Evolutionary conservation across 2,329 filamentous ascomycete species (phyloP).

Genomic region (Ceratocystis eucalypticola): DNA sequence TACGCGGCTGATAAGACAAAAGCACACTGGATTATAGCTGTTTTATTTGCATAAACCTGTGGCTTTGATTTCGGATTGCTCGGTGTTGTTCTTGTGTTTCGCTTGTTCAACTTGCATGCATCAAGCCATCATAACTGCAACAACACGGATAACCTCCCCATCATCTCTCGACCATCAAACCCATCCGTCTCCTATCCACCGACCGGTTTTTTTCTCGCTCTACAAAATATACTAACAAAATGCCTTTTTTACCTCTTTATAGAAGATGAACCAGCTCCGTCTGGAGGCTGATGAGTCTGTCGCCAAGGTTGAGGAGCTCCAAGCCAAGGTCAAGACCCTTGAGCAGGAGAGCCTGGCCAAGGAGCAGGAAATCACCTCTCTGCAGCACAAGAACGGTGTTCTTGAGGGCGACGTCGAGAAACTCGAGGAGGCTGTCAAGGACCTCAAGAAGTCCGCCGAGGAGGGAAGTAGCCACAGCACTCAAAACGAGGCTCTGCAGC

Average conservation of each 20-base stretch:
- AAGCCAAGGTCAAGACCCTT: slow-evolving; percentile 71
- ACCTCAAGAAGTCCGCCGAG: slow-evolving; percentile 74
- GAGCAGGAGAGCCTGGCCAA: slow-evolving; percentile 93
- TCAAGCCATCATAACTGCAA: not conserved
- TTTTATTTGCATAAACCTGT: not conserved
- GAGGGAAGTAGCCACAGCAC: slow-evolving; percentile 71
- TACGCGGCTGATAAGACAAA: not conserved
- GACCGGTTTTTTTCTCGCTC: not conserved
- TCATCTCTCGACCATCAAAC: not conserved
- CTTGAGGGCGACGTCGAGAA: slow-evolving; percentile 89
- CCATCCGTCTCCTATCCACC: not conserved
- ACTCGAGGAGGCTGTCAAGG: slow-evolving; percentile 69
- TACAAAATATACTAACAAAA: slow-evolving; percentile 9
- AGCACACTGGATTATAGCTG: not conserved
- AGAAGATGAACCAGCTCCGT: slow-evolving; percentile 95
- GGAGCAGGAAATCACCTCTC: slow-evolving; percentile 95
- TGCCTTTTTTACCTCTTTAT: slow-evolving; percentile 12
- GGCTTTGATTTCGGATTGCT: not conserved
- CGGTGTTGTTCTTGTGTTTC: not conserved
- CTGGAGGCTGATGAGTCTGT: slow-evolving; percentile 80
- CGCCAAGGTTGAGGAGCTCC: slow-evolving; percentile 73
- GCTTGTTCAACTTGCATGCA: not conserved
- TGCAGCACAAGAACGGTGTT: slow-evolving; percentile 87
- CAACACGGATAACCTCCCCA: not conserved
- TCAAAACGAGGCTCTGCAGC: slow-evolving; percentile 81